These are phyloP conservation scores for Schwanniomyces occidentalis DNA, from an alignment of 805 yeast genomes.

Conservation along the genomic window DNA sequence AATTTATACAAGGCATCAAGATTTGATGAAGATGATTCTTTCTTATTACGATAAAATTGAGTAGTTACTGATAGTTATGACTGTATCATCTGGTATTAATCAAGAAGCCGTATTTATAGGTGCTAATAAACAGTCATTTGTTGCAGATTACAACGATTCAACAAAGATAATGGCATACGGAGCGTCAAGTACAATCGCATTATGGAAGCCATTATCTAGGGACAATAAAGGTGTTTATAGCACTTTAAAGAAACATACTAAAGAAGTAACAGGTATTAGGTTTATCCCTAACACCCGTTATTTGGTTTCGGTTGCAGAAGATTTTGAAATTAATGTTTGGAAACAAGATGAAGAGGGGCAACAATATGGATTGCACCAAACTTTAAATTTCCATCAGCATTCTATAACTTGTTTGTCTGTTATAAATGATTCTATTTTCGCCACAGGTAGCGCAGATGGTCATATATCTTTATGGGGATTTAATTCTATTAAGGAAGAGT, in stretches of 20 bases:
- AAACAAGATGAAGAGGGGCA: constrained; percentile 20
- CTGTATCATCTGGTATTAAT: too few species aligned
- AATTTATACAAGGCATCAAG: too few species aligned
- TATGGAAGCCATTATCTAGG: constrained; percentile 60
- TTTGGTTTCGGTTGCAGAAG: constrained; percentile 69
- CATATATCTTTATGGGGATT: constrained; percentile 51
- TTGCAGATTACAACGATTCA: constrained; percentile 49
- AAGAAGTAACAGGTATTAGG: constrained; percentile 66
- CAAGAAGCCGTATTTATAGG: constrained; percentile 68
- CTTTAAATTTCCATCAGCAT: constrained; percentile 41
- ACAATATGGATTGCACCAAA: constrained; percentile 29
- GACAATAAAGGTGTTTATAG: constrained; percentile 46
- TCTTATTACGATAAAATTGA: too few species aligned
- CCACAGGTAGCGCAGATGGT: constrained; percentile 69
- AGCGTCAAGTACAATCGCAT: constrained; percentile 62
- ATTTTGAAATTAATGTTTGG: constrained; percentile 66
- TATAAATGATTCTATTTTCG: constrained; percentile 37
- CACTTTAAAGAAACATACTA: constrained; percentile 62
- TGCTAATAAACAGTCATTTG: constrained; percentile 66
- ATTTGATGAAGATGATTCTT: too few species aligned
- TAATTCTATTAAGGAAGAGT: constrained; percentile 13
- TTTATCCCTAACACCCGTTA: constrained; percentile 43
- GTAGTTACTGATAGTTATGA: too few species aligned
- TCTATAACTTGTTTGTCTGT: constrained; percentile 60
- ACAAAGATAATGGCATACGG: constrained; percentile 63